phyloP scores from a whole-genome alignment of 208 protist species.

The Herpetomonas samuelpessoai region DNA sequence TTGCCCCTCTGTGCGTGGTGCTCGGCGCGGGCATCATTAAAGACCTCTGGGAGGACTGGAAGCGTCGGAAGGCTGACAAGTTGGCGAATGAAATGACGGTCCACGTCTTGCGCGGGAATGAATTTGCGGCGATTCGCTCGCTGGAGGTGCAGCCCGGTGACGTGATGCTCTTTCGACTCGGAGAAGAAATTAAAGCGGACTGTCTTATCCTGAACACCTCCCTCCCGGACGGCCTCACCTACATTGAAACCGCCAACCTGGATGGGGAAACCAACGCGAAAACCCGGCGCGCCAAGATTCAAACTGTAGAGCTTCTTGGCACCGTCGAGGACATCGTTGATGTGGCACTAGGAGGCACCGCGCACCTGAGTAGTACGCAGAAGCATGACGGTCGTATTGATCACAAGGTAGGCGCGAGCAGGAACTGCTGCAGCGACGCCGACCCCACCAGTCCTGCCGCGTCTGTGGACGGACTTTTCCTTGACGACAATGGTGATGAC shows the following conservation, averaged over 20 bases:
- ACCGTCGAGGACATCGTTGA: slow-evolving; percentile 78
- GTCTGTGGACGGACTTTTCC: too few species aligned
- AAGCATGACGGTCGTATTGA: too few species aligned
- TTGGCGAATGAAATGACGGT: slow-evolving; percentile 49
- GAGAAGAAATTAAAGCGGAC: slow-evolving; percentile 79
- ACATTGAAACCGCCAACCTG: slow-evolving; percentile 91
- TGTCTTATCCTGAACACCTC: slow-evolving; percentile 76
- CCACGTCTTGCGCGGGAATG: slow-evolving; percentile 38
- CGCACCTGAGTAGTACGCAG: too few species aligned
- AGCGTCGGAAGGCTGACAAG: slow-evolving; percentile 55
- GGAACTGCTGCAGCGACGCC: not conserved
- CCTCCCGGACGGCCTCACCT: slow-evolving; percentile 73
- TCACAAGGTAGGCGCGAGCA: not conserved
- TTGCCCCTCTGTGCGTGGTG: slow-evolving; percentile 84
- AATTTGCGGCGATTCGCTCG: slow-evolving; percentile 41
- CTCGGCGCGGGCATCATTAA: slow-evolving; percentile 84
- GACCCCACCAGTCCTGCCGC: too few species aligned
- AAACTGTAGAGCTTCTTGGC: slow-evolving; percentile 54
- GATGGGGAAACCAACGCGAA: slow-evolving; percentile 93
- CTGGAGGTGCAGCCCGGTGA: slow-evolving; percentile 82
- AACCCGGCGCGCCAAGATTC: slow-evolving; percentile 56
- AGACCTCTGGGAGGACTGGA: slow-evolving; percentile 86
- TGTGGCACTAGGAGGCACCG: slow-evolving; percentile 19
- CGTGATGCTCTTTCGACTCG: slow-evolving; percentile 64
- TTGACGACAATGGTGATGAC: too few species aligned